A percentile compares a stretch with the other conserved stretches of the same genome.
phyloP scores from a whole-genome alignment of 2,329 filamentous ascomycete genomes.

The Hysterium pulicare region DNA sequence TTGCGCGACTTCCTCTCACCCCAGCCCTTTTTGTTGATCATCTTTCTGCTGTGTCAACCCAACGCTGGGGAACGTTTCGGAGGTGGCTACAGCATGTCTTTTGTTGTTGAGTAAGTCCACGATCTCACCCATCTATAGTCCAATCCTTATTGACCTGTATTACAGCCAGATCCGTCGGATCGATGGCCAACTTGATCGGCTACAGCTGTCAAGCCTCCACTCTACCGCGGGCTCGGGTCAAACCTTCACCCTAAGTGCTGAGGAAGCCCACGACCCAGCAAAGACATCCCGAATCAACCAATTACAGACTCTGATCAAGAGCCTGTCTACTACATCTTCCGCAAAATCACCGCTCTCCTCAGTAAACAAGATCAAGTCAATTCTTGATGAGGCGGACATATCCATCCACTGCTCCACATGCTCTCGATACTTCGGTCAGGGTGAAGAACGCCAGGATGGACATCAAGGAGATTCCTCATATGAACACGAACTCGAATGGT shows the following conservation, averaged over 20 bases:
- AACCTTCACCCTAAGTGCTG: constrained; percentile 27
- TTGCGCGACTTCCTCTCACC: not conserved
- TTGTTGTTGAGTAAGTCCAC: constrained; percentile 39
- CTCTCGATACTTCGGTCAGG: constrained; percentile 32
- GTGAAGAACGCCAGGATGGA: constrained; percentile 23
- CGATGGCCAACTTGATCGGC: constrained; percentile 56
- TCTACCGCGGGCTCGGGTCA: constrained; percentile 23
- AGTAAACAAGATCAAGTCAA: constrained; percentile 53
- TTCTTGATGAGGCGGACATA: constrained; percentile 63
- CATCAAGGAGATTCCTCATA: constrained; percentile 40
- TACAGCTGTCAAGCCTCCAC: constrained; percentile 46
- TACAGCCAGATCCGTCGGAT: constrained; percentile 55
- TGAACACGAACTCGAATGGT: constrained; percentile 82
- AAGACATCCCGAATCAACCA: constrained; percentile 51
- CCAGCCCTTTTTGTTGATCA: not conserved
- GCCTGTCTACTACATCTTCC: constrained; percentile 66
- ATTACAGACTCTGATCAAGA: constrained; percentile 65
- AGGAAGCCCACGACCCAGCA: constrained; percentile 34
- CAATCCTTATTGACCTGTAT: constrained; percentile 8
- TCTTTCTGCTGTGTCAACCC: not conserved
- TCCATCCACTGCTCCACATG: constrained; percentile 38
- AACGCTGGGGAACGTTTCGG: constrained; percentile 2
- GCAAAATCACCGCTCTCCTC: constrained; percentile 61
- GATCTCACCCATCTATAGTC: not conserved
- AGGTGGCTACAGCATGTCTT: constrained; percentile 36